Percentiles rank a stretch among this genome's conserved stretches.
Evolutionary conservation across 2,329 filamentous ascomycete genomes (phyloP).

Genomic region (Epichloe elymi): DNA sequence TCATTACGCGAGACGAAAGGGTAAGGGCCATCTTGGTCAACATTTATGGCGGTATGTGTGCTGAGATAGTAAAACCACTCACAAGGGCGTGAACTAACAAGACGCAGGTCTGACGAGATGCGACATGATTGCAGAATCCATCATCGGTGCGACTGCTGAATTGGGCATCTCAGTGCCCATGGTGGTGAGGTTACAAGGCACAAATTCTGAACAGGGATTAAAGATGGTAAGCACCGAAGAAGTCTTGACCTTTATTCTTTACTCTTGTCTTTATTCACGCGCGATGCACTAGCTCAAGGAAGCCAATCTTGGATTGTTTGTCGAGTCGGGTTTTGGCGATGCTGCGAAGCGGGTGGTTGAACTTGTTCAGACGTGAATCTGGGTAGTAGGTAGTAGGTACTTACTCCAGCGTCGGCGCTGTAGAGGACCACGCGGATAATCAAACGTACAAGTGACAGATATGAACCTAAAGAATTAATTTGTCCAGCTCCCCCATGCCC

Average conservation of each 20-base stretch:
- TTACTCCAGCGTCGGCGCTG: too few species aligned
- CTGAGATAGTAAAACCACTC: background rate
- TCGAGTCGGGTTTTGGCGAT: slow-evolving; percentile 26
- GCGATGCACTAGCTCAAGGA: slow-evolving; percentile 19
- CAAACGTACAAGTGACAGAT: too few species aligned
- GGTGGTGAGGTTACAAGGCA: slow-evolving; percentile 34
- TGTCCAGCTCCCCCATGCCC: too few species aligned
- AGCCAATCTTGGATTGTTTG: slow-evolving; percentile 21
- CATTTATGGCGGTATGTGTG: slow-evolving; percentile 31
- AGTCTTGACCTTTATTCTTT: too few species aligned
- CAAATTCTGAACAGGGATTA: slow-evolving; percentile 28
- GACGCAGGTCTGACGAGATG: slow-evolving; percentile 31
- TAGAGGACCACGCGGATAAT: too few species aligned
- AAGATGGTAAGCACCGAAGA: slow-evolving; percentile 20
- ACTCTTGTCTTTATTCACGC: background rate
- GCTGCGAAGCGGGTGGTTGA: slow-evolving; percentile 22
- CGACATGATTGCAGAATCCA: slow-evolving; percentile 38
- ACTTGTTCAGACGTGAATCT: slow-evolving; percentile 8
- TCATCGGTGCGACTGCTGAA: slow-evolving; percentile 27
- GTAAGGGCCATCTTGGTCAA: slow-evolving; percentile 55
- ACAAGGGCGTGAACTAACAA: background rate
- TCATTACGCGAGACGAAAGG: slow-evolving; percentile 57
- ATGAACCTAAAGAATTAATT: too few species aligned
- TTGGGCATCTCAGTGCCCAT: slow-evolving; percentile 28
- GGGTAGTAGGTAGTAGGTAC: too few species aligned